Percentiles rank a stretch among this genome's conserved stretches.
These are phyloP conservation scores for Albifimbria verrucaria DNA, from an alignment of 2,329 filamentous ascomycete genomes.

Conservation along the genomic window DNA sequence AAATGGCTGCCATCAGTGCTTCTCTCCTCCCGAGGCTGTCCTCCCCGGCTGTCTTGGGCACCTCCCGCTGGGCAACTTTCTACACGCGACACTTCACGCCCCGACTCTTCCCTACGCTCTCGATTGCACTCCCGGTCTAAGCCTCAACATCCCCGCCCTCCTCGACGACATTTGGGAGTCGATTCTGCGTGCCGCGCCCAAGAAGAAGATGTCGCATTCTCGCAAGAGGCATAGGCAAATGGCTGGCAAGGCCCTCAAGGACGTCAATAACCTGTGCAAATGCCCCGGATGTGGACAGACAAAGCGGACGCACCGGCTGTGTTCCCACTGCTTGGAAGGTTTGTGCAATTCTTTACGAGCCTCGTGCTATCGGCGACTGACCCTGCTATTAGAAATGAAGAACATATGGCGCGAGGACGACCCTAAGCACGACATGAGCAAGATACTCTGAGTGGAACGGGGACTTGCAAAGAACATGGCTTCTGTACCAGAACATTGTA, in stretches of 20 bases:
- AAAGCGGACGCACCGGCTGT: slow-evolving; percentile 87
- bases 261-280: slow-evolving; percentile 80
- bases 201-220: slow-evolving; percentile 98
- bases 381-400: slow-evolving; percentile 37
- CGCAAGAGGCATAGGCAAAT: slow-evolving; percentile 92
- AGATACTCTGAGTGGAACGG: slow-evolving; percentile 9
- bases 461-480: not conserved
- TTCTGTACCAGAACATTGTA: not conserved
- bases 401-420: slow-evolving; percentile 40
- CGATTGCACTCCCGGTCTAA: slow-evolving; percentile 60
- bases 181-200: slow-evolving; percentile 86
- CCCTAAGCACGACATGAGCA: slow-evolving; percentile 29
- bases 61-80: slow-evolving; percentile 40
- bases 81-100: slow-evolving; percentile 43
- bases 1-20: slow-evolving; percentile 42
- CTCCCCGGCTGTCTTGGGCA: slow-evolving; percentile 34
- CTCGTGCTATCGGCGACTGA: slow-evolving; percentile 5
- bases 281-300: slow-evolving; percentile 85
- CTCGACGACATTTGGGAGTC: slow-evolving; percentile 88
- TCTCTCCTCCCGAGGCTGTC: slow-evolving; percentile 56
- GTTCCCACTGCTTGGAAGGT: slow-evolving; percentile 84
- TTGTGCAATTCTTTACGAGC: slow-evolving; percentile 31
- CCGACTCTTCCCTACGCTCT: slow-evolving; percentile 50
- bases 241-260: slow-evolving; percentile 92
- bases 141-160: slow-evolving; percentile 53